Percentiles rank a stretch among this genome's conserved stretches.
Evolutionary conservation across 2,329 filamentous ascomycete species (phyloP).

Genomic region (Amauroascus verrucosus): DNA sequence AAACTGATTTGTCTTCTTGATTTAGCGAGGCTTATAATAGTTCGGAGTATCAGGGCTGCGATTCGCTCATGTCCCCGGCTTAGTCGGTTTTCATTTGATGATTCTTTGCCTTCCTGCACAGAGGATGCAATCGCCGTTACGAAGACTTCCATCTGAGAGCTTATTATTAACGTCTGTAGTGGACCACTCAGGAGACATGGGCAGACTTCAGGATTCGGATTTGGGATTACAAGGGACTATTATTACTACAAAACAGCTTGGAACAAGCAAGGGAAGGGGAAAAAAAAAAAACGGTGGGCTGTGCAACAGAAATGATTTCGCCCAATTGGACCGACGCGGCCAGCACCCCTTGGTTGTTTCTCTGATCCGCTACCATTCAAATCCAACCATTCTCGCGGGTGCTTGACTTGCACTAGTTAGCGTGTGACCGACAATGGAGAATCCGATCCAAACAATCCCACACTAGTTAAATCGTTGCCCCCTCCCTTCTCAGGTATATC

Average conservation of each 20-base stretch:
- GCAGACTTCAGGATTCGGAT: background rate
- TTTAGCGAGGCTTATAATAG: background rate
- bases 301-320: constrained; percentile 12
- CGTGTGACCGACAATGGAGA: constrained; percentile 12
- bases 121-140: constrained; percentile 9
- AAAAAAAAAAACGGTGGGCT: constrained; percentile 16
- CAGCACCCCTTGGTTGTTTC: background rate
- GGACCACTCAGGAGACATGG: constrained; percentile 7
- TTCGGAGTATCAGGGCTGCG: background rate
- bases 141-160: background rate
- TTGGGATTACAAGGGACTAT: background rate
- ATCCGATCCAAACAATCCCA: constrained; percentile 7
- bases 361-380: constrained; percentile 9
- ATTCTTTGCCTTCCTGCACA: background rate
- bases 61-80: constrained; percentile 2
- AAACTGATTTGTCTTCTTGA: too few relatives aligned
- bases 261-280: too few relatives aligned
- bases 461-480: constrained; percentile 1
- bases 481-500: constrained; percentile 1
- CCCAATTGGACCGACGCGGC: constrained; percentile 10
- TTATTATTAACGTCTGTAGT: constrained; percentile 5
- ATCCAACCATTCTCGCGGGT: constrained; percentile 15
- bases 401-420: constrained; percentile 10
- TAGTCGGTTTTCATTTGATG: background rate
- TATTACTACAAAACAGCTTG: constrained; percentile 11